Conservation (phyloP, 495 filamentous ascomycete genomes). For the Hyaloscypha bicolor region DNA sequence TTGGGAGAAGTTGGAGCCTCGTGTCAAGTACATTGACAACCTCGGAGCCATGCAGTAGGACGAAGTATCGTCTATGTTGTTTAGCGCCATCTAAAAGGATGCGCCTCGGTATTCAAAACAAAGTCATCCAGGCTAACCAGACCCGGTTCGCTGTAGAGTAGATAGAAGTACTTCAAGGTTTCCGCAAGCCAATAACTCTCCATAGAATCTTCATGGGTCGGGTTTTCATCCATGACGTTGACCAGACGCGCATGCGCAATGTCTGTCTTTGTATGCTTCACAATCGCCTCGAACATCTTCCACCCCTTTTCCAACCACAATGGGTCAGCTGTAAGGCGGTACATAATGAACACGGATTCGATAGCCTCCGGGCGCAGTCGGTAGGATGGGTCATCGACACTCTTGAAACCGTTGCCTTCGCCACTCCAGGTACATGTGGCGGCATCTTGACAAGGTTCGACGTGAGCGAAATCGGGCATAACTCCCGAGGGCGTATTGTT, state of each 20-base stretch:
- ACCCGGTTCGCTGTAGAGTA: conserved; percentile 76
- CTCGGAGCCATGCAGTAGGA: not conserved
- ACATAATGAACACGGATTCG: conserved; percentile 63
- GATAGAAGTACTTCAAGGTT: conserved; percentile 92
- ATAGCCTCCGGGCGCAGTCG: conserved; percentile 51
- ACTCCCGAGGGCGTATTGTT: conserved; percentile 74
- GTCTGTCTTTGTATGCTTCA: conserved; percentile 43
- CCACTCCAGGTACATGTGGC: conserved; percentile 75
- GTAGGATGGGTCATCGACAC: conserved; percentile 43
- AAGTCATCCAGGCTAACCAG: conserved; percentile 60
- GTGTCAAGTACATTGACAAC: conserved; percentile 9
- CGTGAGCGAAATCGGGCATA: conserved; percentile 70
- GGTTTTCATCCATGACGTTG: conserved; percentile 35
- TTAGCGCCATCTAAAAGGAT: conserved; percentile 54
- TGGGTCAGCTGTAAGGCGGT: conserved; percentile 57
- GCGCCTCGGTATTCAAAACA: conserved; percentile 73
- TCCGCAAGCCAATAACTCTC: conserved; percentile 73
- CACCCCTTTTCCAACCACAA: conserved; percentile 57
- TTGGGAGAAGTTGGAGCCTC: conserved; percentile 42
- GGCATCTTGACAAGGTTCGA: conserved; percentile 64
- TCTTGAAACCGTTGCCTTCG: conserved; percentile 52
- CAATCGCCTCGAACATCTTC: conserved; percentile 55
- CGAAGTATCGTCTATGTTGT: too few species aligned
- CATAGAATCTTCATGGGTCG: conserved; percentile 46
- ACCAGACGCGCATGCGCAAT: conserved; percentile 46